Conservation (phyloP, 805 yeast species). For the Nadsonia fulvescens region DNA sequence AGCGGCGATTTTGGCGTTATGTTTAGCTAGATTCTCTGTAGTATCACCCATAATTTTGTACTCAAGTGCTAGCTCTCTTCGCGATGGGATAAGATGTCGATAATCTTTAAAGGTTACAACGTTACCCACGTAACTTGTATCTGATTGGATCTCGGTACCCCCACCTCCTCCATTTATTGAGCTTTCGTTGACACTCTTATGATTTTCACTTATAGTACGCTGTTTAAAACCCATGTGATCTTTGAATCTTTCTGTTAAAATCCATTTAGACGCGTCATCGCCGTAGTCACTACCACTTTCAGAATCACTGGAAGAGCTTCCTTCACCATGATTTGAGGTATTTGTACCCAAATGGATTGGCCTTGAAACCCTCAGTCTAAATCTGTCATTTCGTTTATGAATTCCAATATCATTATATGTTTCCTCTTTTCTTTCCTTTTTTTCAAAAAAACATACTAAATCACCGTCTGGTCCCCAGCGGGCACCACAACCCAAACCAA, state of each 20-base stretch:
- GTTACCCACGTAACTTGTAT: too few relatives aligned
- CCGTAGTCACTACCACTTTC: conserved; percentile 6
- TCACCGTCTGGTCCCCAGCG: conserved; percentile 67
- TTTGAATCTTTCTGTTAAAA: conserved; percentile 4
- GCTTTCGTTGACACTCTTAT: conserved; percentile 3
- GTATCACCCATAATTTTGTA: conserved; percentile 23
- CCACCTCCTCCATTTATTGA: conserved; percentile 3
- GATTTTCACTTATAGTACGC: too few relatives aligned
- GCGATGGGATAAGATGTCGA: conserved; percentile 53
- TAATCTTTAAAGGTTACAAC: conserved; percentile 47
- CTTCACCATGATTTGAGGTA: too few relatives aligned
- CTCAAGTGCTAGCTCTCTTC: conserved; percentile 35
- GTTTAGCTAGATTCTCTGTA: conserved; percentile 44
- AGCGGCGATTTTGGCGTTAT: conserved; percentile 55
- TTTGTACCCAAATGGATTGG: too few relatives aligned
- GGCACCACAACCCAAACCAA: conserved; percentile 90
- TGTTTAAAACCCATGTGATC: conserved; percentile 2
- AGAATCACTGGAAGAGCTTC: too few relatives aligned
- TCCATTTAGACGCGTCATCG: conserved; percentile 4
- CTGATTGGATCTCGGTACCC: conserved; percentile 7
- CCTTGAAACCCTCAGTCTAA: conserved; percentile 5
- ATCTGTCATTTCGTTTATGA: conserved; percentile 17
- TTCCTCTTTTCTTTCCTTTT: too few relatives aligned
- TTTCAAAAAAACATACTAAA: conserved; percentile 67
- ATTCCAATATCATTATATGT: too few relatives aligned